A percentile compares a stretch with the other conserved stretches of the same genome.
phyloP scores from a whole-genome alignment of 2,329 filamentous ascomycete species.

The Sclerotinia sclerotiorum region DNA sequence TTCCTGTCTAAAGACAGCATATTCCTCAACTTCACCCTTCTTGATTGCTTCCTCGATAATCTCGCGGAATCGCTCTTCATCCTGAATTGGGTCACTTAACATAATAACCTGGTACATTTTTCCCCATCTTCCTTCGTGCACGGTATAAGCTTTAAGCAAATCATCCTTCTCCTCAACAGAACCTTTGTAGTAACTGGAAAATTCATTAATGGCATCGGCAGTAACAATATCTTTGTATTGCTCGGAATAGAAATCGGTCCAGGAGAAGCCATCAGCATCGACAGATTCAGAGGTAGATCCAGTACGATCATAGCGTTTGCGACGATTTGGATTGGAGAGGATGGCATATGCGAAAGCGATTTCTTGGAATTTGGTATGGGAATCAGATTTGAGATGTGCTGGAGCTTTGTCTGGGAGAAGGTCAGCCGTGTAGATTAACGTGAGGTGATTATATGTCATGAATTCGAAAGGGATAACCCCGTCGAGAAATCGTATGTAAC shows the following conservation, averaged over 20 bases:
- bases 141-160: slow-evolving; percentile 72
- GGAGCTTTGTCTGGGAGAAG: slow-evolving; percentile 68
- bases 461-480: not conserved
- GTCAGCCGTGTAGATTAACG: slow-evolving; percentile 23
- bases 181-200: slow-evolving; percentile 76
- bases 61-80: slow-evolving; percentile 78
- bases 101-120: slow-evolving; percentile 79
- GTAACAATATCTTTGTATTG: slow-evolving; percentile 79
- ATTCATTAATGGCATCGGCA: slow-evolving; percentile 69
- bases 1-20: slow-evolving; percentile 71
- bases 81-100: slow-evolving; percentile 77
- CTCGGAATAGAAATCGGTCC: slow-evolving; percentile 83
- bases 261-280: slow-evolving; percentile 81
- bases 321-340: slow-evolving; percentile 77
- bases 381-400: slow-evolving; percentile 64
- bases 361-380: slow-evolving; percentile 81
- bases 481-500: not conserved
- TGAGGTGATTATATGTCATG: not conserved
- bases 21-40: slow-evolving; percentile 63
- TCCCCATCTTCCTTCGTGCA: slow-evolving; percentile 72
- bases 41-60: slow-evolving; percentile 82
- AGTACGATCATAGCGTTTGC: slow-evolving; percentile 84
- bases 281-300: slow-evolving; percentile 85
- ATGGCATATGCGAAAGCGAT: slow-evolving; percentile 94
- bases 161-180: slow-evolving; percentile 83